These are phyloP conservation scores for Aspergillus unguis DNA, from an alignment of 2,329 filamentous ascomycete species.

Conservation along the genomic window DNA sequence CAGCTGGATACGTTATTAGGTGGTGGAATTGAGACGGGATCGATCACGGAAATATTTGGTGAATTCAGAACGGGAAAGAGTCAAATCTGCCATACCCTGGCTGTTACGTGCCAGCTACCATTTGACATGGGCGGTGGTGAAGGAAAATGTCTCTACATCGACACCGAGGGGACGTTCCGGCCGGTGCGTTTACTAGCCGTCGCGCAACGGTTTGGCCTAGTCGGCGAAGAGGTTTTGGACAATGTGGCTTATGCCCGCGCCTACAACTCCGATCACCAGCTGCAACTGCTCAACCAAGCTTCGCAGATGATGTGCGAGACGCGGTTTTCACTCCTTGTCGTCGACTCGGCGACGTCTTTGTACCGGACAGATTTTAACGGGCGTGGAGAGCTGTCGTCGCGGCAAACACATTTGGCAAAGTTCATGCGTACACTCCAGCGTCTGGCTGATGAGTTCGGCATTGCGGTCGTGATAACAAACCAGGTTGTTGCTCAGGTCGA, in stretches of 20 bases:
- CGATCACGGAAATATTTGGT: constrained; percentile 96
- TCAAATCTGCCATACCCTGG: constrained; percentile 97
- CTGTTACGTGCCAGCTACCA: constrained; percentile 93
- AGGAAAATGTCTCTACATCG: constrained; percentile 97
- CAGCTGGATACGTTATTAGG: constrained; percentile 92
- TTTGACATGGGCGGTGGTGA: constrained; percentile 99
- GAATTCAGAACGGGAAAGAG: constrained; percentile 98
- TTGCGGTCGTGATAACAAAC: constrained; percentile 97
- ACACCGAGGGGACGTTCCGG: constrained; percentile 95
- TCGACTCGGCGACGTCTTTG: constrained; percentile 91
- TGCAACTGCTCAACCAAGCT: constrained; percentile 90
- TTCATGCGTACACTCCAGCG: constrained; percentile 49
- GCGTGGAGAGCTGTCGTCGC: constrained; percentile 91
- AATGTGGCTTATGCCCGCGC: constrained; percentile 97
- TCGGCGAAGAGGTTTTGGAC: constrained; percentile 94
- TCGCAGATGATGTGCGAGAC: constrained; percentile 99
- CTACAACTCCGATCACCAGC: constrained; percentile 97
- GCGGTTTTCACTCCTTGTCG: constrained; percentile 89
- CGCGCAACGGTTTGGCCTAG: constrained; percentile 89
- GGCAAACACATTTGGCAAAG: constrained; percentile 61
- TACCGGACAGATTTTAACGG: constrained; percentile 96
- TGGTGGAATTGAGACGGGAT: constrained; percentile 93
- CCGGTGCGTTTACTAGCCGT: constrained; percentile 88
- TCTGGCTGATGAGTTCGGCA: constrained; percentile 74
- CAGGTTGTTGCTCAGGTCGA: constrained; percentile 98